Percentiles rank a stretch among this genome's conserved stretches.
These are phyloP conservation scores for Hyaloperonospora brassicae DNA, from an alignment of 352 stramenopile species.

Conservation along the genomic window DNA sequence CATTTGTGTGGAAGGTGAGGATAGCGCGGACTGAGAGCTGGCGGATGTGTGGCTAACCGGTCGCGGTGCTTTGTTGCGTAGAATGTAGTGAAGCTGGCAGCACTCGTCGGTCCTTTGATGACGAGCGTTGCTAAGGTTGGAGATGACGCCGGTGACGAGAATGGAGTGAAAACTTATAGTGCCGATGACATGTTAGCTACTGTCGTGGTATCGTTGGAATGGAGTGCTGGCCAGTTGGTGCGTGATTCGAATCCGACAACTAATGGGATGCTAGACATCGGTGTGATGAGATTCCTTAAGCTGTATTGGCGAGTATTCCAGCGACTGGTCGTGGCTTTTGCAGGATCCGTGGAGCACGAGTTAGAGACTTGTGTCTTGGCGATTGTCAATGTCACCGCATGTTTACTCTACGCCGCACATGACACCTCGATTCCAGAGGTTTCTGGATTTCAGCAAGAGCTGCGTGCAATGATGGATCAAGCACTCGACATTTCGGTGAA, in stretches of 20 bases:
- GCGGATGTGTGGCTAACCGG: neutral
- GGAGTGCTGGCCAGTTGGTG: slow-evolving; percentile 16
- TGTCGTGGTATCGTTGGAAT: slow-evolving; percentile 27
- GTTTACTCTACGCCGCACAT: slow-evolving; percentile 20
- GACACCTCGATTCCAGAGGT: slow-evolving; percentile 4
- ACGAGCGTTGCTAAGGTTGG: neutral
- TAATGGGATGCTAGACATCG: slow-evolving; percentile 1
- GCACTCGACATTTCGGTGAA: slow-evolving; percentile 28
- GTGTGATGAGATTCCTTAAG: slow-evolving; percentile 37
- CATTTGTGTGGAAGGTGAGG: slow-evolving; percentile 46
- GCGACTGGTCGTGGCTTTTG: slow-evolving; percentile 34
- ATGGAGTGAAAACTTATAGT: slow-evolving; percentile 14
- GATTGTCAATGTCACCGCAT: slow-evolving; percentile 33
- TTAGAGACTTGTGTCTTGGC: slow-evolving; percentile 37
- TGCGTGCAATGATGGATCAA: slow-evolving; percentile 27
- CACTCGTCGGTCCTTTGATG: slow-evolving; percentile 19
- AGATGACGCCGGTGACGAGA: neutral
- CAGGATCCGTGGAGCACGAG: slow-evolving; percentile 21
- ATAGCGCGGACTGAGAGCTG: neutral
- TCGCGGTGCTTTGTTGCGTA: slow-evolving; percentile 9
- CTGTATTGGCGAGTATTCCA: slow-evolving; percentile 57
- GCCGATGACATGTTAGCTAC: slow-evolving; percentile 28
- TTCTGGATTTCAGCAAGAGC: slow-evolving; percentile 23
- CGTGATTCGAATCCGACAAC: slow-evolving; percentile 3
- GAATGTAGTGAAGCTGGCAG: slow-evolving; percentile 42